Evolutionary conservation across 169 alveolate species (phyloP), one percentile per base, ranked within the genome.

Genomic region (Plasmodium relictum): DNA sequence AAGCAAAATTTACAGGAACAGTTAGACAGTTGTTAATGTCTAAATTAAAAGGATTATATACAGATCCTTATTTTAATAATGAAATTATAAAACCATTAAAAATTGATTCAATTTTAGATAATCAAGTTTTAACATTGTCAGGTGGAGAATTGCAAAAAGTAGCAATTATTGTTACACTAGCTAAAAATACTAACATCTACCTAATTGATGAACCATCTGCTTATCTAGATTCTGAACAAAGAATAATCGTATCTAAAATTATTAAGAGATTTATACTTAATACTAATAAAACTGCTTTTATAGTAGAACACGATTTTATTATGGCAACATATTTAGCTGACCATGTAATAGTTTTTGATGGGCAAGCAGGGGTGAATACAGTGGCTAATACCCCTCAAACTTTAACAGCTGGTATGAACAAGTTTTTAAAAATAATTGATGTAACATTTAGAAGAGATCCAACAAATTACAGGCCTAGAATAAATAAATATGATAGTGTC

Each of bases 241-340:
- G 99, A 94, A 98, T 99, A 44, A 95, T 98, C 58, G 99, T 99
- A 9, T 98, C 99, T n/a, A 98, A 98, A 66, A 99, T 99, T 56
- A 98, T 99, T 94, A 99, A 99, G 88, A 93, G 99, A 66, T 99
- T 97, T 94, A 98, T 98, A 31, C 94, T 99, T 85, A 99, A 98
- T 94, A 95, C 99, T 52, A 98, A 98, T 96, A 98, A 97, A 93
- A 95, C 99, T 45, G 99, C 99, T 18, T 99, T 99, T 91, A 93
- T 99, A 59, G 99, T 99, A 16, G 99, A 99, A 94, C 99, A 99
- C 92, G 99, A 99, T 92, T 99, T 99, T 93, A 98, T 99, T 93
- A 99, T 99, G 99, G 99, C 99, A 37, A 98, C 99, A 18, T 99
- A 99, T 94, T 95, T 99, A 61, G 99, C 99, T 44, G 99, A 99